Evolutionary conservation across 1,284 basidiomycete genomes (phyloP).

Genomic region (Ustilago trichophora): DNA sequence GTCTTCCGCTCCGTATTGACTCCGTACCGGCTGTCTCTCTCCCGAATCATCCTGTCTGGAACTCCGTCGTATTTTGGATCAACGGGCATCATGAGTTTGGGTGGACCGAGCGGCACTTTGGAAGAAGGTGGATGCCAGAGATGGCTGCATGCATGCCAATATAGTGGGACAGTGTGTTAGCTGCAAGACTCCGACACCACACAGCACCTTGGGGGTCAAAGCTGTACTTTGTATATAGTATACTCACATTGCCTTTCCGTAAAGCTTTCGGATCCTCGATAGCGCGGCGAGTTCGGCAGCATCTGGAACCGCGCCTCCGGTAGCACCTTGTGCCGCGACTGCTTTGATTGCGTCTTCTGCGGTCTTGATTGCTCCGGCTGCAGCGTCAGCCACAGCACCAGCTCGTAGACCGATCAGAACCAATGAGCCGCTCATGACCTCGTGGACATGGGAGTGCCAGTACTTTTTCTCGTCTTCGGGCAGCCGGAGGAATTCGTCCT

Average conservation of each 20-base stretch:
- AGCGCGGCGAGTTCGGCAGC: conserved; percentile 28
- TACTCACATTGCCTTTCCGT: conserved; percentile 33
- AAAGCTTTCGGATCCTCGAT: conserved; percentile 25
- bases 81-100: conserved; percentile 43
- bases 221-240: not conserved
- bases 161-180: too few relatives aligned
- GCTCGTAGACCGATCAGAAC: conserved; percentile 58
- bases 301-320: conserved; percentile 37
- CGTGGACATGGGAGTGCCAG: conserved; percentile 71
- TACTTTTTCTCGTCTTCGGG: conserved; percentile 70
- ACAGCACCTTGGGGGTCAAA: too few relatives aligned
- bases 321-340: conserved; percentile 1
- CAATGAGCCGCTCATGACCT: conserved; percentile 71
- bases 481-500: conserved; percentile 69
- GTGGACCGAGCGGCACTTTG: conserved; percentile 25
- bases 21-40: conserved; percentile 18
- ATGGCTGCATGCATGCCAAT: conserved; percentile 6
- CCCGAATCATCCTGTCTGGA: conserved; percentile 7
- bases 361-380: conserved; percentile 12
- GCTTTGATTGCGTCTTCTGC: conserved; percentile 16
- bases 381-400: conserved; percentile 9
- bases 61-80: conserved; percentile 19
- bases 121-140: conserved; percentile 21
- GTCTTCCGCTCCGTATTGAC: conserved; percentile 33
- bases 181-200: too few relatives aligned